These are phyloP conservation scores for Termitomyces sp. DNA, from an alignment of 768 basidiomycete genomes.

Conservation along the genomic window DNA sequence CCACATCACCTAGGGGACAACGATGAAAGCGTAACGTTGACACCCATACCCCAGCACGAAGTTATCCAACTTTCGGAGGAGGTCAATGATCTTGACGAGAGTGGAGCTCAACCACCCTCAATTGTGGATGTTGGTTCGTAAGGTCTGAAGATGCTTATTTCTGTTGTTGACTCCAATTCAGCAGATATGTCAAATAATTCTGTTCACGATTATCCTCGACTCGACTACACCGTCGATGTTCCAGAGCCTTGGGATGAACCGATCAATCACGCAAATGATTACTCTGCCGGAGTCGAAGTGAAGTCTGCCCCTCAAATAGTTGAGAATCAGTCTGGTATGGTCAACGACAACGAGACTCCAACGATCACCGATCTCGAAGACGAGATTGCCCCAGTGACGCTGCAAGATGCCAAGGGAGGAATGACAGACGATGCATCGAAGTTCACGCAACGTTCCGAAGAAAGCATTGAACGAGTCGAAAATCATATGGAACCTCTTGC, in stretches of 20 bases:
- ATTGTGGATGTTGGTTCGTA: slow-evolving; percentile 10
- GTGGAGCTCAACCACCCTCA: slow-evolving; percentile 7
- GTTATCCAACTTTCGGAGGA: neutral
- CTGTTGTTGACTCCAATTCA: neutral
- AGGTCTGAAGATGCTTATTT: neutral
- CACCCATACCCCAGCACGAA: slow-evolving; percentile 1
- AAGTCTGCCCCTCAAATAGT: slow-evolving; percentile 7
- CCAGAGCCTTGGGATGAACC: slow-evolving; percentile 36
- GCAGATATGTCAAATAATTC: slow-evolving; percentile 5
- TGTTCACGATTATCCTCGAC: neutral
- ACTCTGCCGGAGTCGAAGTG: slow-evolving; percentile 38
- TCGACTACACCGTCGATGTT: slow-evolving; percentile 21
- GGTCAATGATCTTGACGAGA: neutral
- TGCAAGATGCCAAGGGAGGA: neutral
- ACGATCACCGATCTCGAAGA: slow-evolving; percentile 1
- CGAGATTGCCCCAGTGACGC: neutral
- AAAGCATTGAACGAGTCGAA: neutral
- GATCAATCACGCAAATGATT: slow-evolving; percentile 34
- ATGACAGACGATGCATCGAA: neutral
- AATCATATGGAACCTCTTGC: neutral
- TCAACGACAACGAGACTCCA: neutral
- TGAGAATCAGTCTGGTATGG: slow-evolving; percentile 20
- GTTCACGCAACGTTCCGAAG: neutral
- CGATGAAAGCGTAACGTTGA: slow-evolving; percentile 6
- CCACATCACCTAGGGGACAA: slow-evolving; percentile 4